Evolutionary conservation across 768 basidiomycete genomes (phyloP).

Genomic region (Mycena amicta): DNA sequence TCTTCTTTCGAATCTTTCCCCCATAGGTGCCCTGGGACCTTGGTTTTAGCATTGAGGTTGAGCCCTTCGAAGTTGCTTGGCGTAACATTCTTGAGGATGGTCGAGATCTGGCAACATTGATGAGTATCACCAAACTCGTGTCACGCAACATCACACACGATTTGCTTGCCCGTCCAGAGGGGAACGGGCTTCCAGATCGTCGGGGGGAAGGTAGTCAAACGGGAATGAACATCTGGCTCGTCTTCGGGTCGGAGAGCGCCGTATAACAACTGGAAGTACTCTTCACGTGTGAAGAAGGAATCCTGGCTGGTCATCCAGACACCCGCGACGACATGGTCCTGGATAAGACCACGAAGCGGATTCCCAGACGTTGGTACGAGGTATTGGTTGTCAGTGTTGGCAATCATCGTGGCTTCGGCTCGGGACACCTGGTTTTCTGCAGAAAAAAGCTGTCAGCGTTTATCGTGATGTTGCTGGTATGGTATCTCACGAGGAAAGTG

Average conservation of each 20-base stretch:
- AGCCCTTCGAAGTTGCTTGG: constrained; percentile 78
- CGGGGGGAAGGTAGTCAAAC: constrained; percentile 83
- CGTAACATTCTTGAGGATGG: constrained; percentile 89
- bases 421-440: constrained; percentile 95
- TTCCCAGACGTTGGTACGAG: constrained; percentile 98
- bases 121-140: background rate
- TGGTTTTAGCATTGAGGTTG: constrained; percentile 83
- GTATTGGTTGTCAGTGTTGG: constrained; percentile 98
- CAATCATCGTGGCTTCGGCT: constrained; percentile 91
- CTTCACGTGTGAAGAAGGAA: constrained; percentile 91
- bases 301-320: constrained; percentile 99
- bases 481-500: constrained; percentile 89
- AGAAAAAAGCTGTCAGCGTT: too few relatives aligned
- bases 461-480: too few relatives aligned
- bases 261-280: constrained; percentile 95
- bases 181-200: constrained; percentile 89
- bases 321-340: constrained; percentile 98
- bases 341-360: constrained; percentile 95
- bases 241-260: constrained; percentile 92
- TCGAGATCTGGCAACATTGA: constrained; percentile 80
- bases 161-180: constrained; percentile 98
- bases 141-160: constrained; percentile 55
- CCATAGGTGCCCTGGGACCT: constrained; percentile 89
- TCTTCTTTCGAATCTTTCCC: constrained; percentile 80
- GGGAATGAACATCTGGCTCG: constrained; percentile 57